Conservation (phyloP, 345 rosid species). For the Camelina sativa region DNA sequence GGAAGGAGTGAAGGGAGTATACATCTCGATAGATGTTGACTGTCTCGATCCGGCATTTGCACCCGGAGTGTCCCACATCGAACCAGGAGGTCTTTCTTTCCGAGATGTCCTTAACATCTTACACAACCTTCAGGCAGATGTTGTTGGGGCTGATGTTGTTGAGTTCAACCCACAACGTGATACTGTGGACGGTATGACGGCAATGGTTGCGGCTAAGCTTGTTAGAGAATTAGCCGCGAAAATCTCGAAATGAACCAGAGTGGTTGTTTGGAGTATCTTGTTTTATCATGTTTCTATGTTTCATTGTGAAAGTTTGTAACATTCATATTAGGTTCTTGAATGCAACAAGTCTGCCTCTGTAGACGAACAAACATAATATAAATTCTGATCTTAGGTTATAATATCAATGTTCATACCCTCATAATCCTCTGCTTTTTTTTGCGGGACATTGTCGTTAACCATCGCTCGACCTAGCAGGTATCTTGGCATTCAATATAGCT, state of each 20-base stretch:
- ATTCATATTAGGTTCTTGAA: neutral
- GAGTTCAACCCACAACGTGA: conserved; percentile 98
- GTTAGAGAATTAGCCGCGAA: conserved; percentile 91
- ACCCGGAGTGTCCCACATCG: conserved; percentile 97
- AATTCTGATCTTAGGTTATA: neutral
- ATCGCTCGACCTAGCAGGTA: too few relatives aligned
- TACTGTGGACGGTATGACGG: conserved; percentile 99
- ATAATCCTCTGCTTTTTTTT: neutral
- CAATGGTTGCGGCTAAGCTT: conserved; percentile 97
- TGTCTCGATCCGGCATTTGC: conserved; percentile 99
- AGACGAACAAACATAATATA: neutral
- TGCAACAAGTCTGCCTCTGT: conserved; percentile 7
- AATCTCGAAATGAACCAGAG: conserved; percentile 66
- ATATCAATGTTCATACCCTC: neutral
- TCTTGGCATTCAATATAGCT: too few relatives aligned
- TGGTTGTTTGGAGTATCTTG: neutral
- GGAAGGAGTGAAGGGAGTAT: conserved; percentile 94
- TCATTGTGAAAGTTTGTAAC: neutral
- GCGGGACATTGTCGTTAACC: neutral
- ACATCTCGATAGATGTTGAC: conserved; percentile 88
- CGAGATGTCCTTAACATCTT: conserved; percentile 91
- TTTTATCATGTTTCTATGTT: conserved; percentile 19
- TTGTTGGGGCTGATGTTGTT: conserved; percentile 93
- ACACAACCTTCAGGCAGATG: conserved; percentile 81
- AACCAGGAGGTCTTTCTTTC: conserved; percentile 97